These are phyloP conservation scores for Sophora flavescens DNA, from an alignment of 306 rosid genomes.

Conservation along the genomic window DNA sequence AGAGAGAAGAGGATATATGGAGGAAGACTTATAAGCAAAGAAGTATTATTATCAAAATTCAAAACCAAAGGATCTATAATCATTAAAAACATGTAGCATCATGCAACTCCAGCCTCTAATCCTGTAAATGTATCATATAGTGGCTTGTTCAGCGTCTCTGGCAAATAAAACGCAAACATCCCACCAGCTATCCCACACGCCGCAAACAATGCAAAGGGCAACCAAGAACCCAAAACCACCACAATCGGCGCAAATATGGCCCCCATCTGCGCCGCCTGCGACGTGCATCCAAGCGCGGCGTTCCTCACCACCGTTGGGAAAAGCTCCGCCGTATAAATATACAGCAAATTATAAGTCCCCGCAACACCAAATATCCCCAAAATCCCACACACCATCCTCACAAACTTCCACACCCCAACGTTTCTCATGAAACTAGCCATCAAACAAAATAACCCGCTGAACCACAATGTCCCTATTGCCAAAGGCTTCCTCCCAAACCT, in stretches of 20 bases:
- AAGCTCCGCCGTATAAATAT: constrained; percentile 81
- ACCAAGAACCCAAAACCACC: constrained; percentile 77
- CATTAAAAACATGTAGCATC: not conserved
- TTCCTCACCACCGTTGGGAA: constrained; percentile 94
- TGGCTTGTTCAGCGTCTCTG: constrained; percentile 84
- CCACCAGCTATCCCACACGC: constrained; percentile 78
- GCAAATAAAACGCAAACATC: constrained; percentile 71
- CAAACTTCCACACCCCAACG: constrained; percentile 60
- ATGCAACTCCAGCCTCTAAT: constrained; percentile 50
- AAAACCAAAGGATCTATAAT: not conserved
- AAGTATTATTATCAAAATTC: no score
- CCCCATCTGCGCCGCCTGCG: constrained; percentile 89
- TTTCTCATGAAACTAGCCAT: constrained; percentile 56
- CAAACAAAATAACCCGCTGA: constrained; percentile 80
- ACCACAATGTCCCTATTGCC: constrained; percentile 77
- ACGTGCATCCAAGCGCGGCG: constrained; percentile 73
- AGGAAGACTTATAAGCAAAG: no score
- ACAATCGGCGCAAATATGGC: constrained; percentile 88
- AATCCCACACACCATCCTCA: constrained; percentile 73
- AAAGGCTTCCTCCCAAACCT: constrained; percentile 68
- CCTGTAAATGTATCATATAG: constrained; percentile 84
- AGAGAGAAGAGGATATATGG: not conserved
- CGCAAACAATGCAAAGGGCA: constrained; percentile 76
- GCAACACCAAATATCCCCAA: constrained; percentile 94
- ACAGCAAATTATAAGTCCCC: constrained; percentile 81